Conservation (phyloP, 805 yeast genomes). For the Metschnikowia borealis region DNA sequence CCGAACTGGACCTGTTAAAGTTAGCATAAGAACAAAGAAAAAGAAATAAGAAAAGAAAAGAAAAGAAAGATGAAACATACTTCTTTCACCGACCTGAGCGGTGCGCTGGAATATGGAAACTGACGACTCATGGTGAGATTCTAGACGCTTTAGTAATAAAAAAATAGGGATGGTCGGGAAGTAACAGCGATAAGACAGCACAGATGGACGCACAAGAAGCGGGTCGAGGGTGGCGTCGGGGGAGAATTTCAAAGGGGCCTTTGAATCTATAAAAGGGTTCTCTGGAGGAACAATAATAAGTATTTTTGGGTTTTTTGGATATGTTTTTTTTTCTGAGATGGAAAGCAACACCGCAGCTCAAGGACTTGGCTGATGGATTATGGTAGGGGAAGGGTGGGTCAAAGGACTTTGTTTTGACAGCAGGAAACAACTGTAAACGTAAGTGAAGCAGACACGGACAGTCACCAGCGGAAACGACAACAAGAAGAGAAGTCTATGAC, state of each 20-base stretch:
- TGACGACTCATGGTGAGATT: constrained; percentile 38
- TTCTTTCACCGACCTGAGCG: constrained; percentile 94
- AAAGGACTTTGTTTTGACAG: background rate
- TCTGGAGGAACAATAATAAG: background rate
- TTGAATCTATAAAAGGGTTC: background rate
- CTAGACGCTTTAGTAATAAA: background rate
- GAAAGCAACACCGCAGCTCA: background rate
- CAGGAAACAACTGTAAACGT: background rate
- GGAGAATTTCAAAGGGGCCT: background rate
- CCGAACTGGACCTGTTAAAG: constrained; percentile 81
- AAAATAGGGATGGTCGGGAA: background rate
- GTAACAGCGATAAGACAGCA: background rate
- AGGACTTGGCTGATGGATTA: background rate
- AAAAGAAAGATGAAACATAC: constrained; percentile 40
- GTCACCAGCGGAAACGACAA: background rate
- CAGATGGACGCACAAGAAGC: background rate
- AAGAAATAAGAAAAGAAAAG: background rate
- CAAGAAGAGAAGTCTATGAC: constrained; percentile 3
- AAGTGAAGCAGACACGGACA: constrained; percentile 1
- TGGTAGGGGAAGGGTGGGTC: background rate
- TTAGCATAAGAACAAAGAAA: constrained; percentile 15
- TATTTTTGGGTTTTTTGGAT: constrained; percentile 3
- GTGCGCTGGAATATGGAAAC: constrained; percentile 96
- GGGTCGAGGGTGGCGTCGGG: background rate
- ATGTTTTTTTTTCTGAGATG: background rate